phyloP scores from a whole-genome alignment of 2,329 filamentous ascomycete species.

The Endocalyx cinctus region DNA sequence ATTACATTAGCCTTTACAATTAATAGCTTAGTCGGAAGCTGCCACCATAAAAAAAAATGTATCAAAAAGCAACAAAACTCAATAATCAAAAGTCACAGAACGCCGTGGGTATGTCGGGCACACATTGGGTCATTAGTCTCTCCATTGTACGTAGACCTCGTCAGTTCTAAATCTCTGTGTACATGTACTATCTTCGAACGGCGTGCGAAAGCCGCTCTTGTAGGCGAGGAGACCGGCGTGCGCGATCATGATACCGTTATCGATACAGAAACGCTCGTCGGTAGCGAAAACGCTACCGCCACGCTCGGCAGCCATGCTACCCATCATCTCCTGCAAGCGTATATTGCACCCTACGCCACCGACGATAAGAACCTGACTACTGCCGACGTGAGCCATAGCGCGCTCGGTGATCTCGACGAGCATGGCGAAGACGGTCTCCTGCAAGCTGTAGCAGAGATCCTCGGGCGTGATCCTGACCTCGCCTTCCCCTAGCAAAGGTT shows the following conservation, averaged over 20 bases:
- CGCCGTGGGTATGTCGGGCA: no score
- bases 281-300: conserved; percentile 91
- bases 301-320: conserved; percentile 81
- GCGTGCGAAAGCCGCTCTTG: conserved; percentile 72
- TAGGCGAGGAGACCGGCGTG: conserved; percentile 88
- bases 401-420: conserved; percentile 97
- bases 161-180: conserved; percentile 81
- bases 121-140: conserved; percentile 45
- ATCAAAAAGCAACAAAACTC: no score
- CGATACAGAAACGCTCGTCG: conserved; percentile 96
- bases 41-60: no score
- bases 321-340: conserved; percentile 97
- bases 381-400: conserved; percentile 96
- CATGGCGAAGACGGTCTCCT: conserved; percentile 96
- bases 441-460: conserved; percentile 89
- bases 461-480: conserved; percentile 64
- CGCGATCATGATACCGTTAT: conserved; percentile 99
- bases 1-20: no score
- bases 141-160: conserved; percentile 76
- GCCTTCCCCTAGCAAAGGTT: conserved; percentile 30
- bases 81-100: no score
- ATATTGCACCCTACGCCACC: conserved; percentile 96
- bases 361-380: conserved; percentile 85
- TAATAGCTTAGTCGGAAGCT: no score
- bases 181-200: conserved; percentile 75